Percentiles rank a stretch among this genome's conserved stretches.
These are phyloP conservation scores for Phytopythium mirpurense DNA, from an alignment of 352 stramenopile genomes.

Conservation along the genomic window DNA sequence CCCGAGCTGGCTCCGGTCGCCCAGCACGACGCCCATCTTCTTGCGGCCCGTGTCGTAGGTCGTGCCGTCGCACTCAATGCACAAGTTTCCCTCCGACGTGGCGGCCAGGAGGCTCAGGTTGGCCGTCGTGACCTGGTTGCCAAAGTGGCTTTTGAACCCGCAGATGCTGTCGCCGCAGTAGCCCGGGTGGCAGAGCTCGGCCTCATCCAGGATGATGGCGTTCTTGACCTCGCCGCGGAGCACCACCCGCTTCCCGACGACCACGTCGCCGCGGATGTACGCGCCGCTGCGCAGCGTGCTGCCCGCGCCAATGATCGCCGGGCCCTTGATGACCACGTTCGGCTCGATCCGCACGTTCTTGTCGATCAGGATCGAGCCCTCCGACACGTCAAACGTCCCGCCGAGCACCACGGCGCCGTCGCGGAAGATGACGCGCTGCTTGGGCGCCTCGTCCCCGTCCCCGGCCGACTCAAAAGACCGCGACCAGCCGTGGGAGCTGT, in stretches of 20 bases:
- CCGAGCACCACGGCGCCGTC: constrained; percentile 41
- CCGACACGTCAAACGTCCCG: constrained; percentile 62
- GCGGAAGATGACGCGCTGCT: constrained; percentile 48
- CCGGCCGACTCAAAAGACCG: constrained; percentile 24
- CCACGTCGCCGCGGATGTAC: constrained; percentile 66
- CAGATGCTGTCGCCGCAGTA: constrained; percentile 76
- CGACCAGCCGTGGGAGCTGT: constrained; percentile 17
- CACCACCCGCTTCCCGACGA: constrained; percentile 56
- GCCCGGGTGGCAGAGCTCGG: constrained; percentile 65
- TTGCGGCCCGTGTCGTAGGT: constrained; percentile 57
- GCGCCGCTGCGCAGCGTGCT: constrained; percentile 55
- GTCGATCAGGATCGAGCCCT: constrained; percentile 63
- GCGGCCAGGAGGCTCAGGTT: constrained; percentile 57
- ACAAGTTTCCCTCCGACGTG: constrained; percentile 20
- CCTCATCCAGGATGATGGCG: constrained; percentile 59
- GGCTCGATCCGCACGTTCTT: constrained; percentile 61
- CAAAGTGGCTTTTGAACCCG: constrained; percentile 75
- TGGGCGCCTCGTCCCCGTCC: constrained; percentile 17
- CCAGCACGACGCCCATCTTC: constrained; percentile 70
- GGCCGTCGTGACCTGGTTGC: constrained; percentile 78
- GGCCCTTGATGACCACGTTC: constrained; percentile 68
- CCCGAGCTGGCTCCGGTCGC: constrained; percentile 63
- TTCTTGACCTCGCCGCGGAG: constrained; percentile 72
- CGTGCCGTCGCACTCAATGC: constrained; percentile 23
- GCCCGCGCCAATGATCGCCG: constrained; percentile 60